A percentile compares a stretch with the other conserved stretches of the same genome.
Evolutionary conservation across 257 asterid species (phyloP).

Genomic region (Solanum stenotomum): DNA sequence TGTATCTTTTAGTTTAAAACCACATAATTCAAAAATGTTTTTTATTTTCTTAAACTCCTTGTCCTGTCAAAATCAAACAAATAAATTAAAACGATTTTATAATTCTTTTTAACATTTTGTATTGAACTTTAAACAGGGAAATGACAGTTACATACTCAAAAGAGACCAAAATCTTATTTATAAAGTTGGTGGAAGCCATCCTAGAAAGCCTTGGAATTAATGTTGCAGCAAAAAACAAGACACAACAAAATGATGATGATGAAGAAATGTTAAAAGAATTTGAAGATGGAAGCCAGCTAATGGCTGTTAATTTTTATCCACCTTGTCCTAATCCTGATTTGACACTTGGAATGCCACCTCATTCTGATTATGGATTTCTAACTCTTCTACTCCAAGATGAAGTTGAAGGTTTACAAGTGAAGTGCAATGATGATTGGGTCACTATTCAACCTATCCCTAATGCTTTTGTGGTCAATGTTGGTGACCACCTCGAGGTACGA

Average conservation of each 20-base stretch:
- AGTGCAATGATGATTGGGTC: conserved; percentile 42
- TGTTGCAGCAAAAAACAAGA: conserved; percentile 12
- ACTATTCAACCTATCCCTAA: conserved; percentile 68
- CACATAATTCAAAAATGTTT: too few relatives aligned
- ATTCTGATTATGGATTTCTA: conserved; percentile 80
- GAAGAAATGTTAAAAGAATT: conserved; percentile 34
- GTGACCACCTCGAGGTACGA: conserved; percentile 90
- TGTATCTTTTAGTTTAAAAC: neutral
- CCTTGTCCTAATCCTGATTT: conserved; percentile 87
- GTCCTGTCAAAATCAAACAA: fast-evolving
- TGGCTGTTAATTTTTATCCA: conserved; percentile 76
- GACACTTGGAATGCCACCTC: conserved; percentile 90
- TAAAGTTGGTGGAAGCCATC: conserved; percentile 57
- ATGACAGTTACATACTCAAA: conserved; percentile 37
- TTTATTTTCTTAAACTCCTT: too few relatives aligned
- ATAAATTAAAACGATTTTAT: neutral
- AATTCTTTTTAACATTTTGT: neutral
- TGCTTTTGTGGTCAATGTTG: conserved; percentile 82
- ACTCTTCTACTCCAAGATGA: conserved; percentile 83
- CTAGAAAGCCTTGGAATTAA: conserved; percentile 58
- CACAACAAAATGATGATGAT: conserved; percentile 1
- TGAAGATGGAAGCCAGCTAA: conserved; percentile 79
- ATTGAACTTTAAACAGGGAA: conserved; percentile 28
- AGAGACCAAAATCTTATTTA: conserved; percentile 48
- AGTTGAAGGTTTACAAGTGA: conserved; percentile 69